These are phyloP conservation scores for Yamadazyma aaseri DNA, from an alignment of 1,139 yeast species.

Conservation along the genomic window DNA sequence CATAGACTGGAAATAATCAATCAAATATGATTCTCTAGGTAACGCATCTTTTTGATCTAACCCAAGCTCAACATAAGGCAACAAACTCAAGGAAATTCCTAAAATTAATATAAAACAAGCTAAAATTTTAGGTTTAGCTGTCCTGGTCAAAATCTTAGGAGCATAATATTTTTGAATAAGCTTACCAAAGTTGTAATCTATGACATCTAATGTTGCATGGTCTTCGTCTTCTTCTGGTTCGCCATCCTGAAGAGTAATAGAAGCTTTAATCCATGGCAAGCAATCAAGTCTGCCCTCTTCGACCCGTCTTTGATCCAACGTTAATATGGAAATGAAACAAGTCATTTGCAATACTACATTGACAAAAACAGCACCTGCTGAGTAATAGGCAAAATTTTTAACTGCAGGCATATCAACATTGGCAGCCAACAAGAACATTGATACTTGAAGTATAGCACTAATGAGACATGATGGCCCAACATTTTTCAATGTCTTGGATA, in stretches of 20 bases:
- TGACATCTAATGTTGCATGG: slow-evolving; percentile 10
- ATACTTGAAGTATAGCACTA: slow-evolving; percentile 72
- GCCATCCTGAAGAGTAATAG: slow-evolving; percentile 11
- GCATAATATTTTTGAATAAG: slow-evolving; percentile 32
- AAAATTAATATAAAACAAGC: slow-evolving; percentile 59
- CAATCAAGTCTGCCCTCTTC: slow-evolving; percentile 62
- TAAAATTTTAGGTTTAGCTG: slow-evolving; percentile 49
- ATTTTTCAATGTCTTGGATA: slow-evolving; percentile 62
- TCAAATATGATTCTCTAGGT: slow-evolving; percentile 78
- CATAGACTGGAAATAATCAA: slow-evolving; percentile 75
- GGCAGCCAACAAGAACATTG: slow-evolving; percentile 78
- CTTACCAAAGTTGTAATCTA: slow-evolving; percentile 27
- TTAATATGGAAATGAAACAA: slow-evolving; percentile 68
- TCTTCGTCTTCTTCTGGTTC: slow-evolving; percentile 3
- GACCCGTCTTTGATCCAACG: slow-evolving; percentile 63
- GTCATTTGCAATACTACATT: slow-evolving; percentile 82
- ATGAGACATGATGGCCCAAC: slow-evolving; percentile 87
- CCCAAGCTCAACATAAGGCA: slow-evolving; percentile 74
- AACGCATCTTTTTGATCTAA: slow-evolving; percentile 88
- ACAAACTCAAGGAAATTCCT: slow-evolving; percentile 62
- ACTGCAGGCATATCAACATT: slow-evolving; percentile 94
- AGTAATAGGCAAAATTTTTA: slow-evolving; percentile 83
- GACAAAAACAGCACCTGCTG: slow-evolving; percentile 80
- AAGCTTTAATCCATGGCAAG: slow-evolving; percentile 46
- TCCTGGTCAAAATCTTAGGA: slow-evolving; percentile 53